Evolutionary conservation across 2,329 filamentous ascomycete species (phyloP), one percentile per base, ranked within the genome.

Genomic region (Emergomyces orientalis): DNA sequence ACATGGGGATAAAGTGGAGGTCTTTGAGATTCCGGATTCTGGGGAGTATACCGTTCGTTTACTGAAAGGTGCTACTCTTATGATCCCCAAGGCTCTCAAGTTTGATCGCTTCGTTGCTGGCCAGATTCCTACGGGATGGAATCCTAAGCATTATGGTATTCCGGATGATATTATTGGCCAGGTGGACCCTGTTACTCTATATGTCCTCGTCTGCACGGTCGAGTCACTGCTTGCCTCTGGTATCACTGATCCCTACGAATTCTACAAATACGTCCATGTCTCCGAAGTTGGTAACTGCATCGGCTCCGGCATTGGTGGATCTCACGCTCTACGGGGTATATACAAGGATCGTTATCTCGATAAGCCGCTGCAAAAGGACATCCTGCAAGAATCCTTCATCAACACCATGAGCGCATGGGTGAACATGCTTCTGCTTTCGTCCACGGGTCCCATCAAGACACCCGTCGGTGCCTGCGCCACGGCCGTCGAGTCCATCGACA

Each of bases 331-430:
- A 67, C 88, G 91, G 71, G 93, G 93, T 71, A 99, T 99, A 93
- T 96, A 97, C 83, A 94, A 93, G 78, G 93, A 97, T 76, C 89
- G 94, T 64, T 97, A 88, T 86, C 84, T 97, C 66, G 94, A 99
- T 80, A 94, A 92, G 81, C 94, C 93, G 62, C 85, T 99, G 59
- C 95, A 99, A 79, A 99, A 97, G 79, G 94, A 99, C 74, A 97
- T 99, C 74, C 84, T 99, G 17, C 95, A 99, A 75, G 94, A 99
- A 79, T 97, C 94, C 14, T 99, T 99, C 83, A 97, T 99, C 84
- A 99, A 99, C 83, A 99, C 94, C 62, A 99, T 99, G 93, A 88
- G 90, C 70, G 94, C 94, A 19, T 99, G 94, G 94, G 92, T 99
- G 63, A 99, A 99, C 82, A 99, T 99, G 94, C 82, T 99, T 78